Conservation (phyloP, 148 eudicot genomes). For the Vaccinium darrowii region DNA sequence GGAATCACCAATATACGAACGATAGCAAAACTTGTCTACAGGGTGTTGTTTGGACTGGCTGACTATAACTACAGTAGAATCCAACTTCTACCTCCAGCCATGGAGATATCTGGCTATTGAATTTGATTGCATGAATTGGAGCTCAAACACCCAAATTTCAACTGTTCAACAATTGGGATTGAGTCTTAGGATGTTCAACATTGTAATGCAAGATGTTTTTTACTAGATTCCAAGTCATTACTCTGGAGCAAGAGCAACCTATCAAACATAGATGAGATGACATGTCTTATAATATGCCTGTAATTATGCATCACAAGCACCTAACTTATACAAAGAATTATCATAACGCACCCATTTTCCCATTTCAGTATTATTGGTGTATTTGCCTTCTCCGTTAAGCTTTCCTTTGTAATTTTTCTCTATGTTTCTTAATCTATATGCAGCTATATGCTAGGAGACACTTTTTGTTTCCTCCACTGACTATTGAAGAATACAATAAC, state of each 20-base stretch:
- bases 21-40: not conserved
- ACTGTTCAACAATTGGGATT: not conserved
- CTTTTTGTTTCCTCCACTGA: constrained; percentile 84
- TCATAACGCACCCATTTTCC: not conserved
- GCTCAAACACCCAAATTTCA: not conserved
- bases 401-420: not conserved
- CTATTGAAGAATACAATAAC: constrained; percentile 87
- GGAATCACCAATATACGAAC: not conserved
- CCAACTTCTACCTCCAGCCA: not conserved
- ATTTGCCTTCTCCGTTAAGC: not conserved
- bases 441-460: constrained; percentile 97
- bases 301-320: not conserved
- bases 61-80: not conserved
- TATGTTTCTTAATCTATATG: constrained; percentile 19
- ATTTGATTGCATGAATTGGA: not conserved
- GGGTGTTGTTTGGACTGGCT: not conserved
- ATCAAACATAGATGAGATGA: not conserved
- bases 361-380: not conserved
- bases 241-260: not conserved
- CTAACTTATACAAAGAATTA: not conserved
- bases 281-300: not conserved
- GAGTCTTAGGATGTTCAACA: not conserved
- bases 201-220: not conserved
- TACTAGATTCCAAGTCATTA: not conserved
- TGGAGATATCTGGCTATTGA: not conserved